Evolutionary conservation across 148 eudicot genomes (phyloP).

Genomic region (Rhododendron ferrugineum): DNA sequence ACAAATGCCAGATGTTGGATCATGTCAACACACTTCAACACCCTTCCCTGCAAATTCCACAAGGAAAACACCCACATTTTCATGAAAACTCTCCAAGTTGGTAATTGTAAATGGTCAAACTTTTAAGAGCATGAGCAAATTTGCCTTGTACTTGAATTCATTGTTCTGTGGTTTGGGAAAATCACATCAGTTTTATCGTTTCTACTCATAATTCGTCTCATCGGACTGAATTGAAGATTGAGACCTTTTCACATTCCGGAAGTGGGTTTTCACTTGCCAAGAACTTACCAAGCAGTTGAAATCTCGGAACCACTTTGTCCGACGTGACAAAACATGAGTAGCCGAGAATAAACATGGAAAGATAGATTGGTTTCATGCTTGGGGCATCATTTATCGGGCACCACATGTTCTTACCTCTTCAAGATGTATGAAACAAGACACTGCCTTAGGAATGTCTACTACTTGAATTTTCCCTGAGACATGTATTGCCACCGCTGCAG

Average conservation of each 20-base stretch:
- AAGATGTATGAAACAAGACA: conserved; percentile 35
- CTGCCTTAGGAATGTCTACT: conserved; percentile 35
- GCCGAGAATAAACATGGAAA: not conserved
- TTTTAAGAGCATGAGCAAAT: not conserved
- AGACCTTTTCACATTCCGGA: not conserved
- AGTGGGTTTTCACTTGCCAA: not conserved
- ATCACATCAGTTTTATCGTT: not conserved
- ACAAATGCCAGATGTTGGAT: conserved; percentile 27
- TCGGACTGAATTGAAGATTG: not conserved
- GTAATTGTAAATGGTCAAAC: not conserved
- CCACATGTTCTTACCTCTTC: conserved; percentile 40
- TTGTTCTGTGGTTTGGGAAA: not conserved
- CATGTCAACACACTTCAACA: conserved; percentile 51
- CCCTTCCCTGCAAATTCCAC: conserved; percentile 44
- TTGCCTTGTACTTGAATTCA: not conserved
- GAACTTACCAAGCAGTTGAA: not conserved
- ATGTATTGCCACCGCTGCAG: conserved; percentile 58
- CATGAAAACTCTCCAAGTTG: not conserved
- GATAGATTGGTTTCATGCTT: not conserved
- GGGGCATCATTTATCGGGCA: not conserved
- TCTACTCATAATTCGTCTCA: not conserved
- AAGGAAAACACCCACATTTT: not conserved
- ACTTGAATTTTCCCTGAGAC: conserved; percentile 40
- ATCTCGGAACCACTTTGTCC: not conserved
- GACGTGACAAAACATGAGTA: not conserved